Percentiles rank a stretch among this genome's conserved stretches.
Evolutionary conservation across 257 asterid species (phyloP).

Genomic region (Thymus quinquecostatus): DNA sequence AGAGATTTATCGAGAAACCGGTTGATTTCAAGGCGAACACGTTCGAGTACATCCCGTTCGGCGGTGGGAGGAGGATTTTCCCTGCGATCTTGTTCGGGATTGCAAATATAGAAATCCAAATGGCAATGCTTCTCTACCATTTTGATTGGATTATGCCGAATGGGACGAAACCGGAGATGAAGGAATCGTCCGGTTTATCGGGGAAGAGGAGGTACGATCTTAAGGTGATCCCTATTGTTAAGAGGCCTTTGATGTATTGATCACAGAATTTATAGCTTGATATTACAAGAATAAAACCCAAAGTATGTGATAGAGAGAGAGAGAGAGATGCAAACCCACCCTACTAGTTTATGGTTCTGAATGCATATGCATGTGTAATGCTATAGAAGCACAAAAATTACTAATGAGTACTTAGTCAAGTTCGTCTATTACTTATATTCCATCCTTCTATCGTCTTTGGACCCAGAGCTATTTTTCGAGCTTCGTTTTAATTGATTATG

Average conservation of each 20-base stretch:
- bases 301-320: too few relatives aligned
- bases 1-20: constrained; percentile 21
- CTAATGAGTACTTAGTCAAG: too few relatives aligned
- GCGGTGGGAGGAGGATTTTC: constrained; percentile 40
- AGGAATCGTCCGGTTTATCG: constrained; percentile 14
- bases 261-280: too few relatives aligned
- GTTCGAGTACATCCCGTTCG: constrained; percentile 29
- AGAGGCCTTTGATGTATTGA: constrained; percentile 15
- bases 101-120: constrained; percentile 18
- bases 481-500: too few relatives aligned
- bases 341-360: too few relatives aligned
- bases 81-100: constrained; percentile 26
- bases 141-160: constrained; percentile 35
- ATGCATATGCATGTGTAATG: too few relatives aligned
- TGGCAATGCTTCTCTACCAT: constrained; percentile 35
- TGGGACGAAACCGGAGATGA: constrained; percentile 34
- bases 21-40: constrained; percentile 17
- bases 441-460: too few relatives aligned
- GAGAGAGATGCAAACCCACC: too few relatives aligned
- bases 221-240: constrained; percentile 15
- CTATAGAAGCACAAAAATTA: too few relatives aligned
- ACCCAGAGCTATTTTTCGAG: too few relatives aligned
- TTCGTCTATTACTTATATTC: too few relatives aligned
- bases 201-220: constrained; percentile 11
- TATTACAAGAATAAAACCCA: too few relatives aligned